These are phyloP conservation scores for Alternaria solani DNA, from an alignment of 2,329 filamentous ascomycete genomes.

Conservation along the genomic window DNA sequence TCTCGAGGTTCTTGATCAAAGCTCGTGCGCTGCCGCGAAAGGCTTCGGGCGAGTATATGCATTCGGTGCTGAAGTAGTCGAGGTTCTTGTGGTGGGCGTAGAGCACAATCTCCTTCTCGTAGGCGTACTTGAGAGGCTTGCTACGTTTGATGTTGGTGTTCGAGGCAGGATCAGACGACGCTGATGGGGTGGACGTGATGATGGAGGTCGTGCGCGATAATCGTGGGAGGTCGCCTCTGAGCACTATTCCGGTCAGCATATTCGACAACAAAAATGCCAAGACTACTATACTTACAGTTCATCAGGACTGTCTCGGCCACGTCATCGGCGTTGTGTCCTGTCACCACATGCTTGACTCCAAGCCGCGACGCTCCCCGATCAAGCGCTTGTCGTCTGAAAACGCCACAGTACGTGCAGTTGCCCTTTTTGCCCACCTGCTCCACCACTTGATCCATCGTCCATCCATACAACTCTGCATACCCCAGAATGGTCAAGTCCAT, in stretches of 20 bases:
- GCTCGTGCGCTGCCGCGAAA: slow-evolving; percentile 91
- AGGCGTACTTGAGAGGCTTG: slow-evolving; percentile 97
- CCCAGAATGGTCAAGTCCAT: slow-evolving; percentile 93
- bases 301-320: slow-evolving; percentile 97
- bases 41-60: slow-evolving; percentile 96
- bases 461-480: slow-evolving; percentile 93
- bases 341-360: slow-evolving; percentile 91
- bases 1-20: slow-evolving; percentile 94
- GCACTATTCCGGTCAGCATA: slow-evolving; percentile 55
- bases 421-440: slow-evolving; percentile 96
- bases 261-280: neutral
- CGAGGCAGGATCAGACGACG: slow-evolving; percentile 63
- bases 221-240: slow-evolving; percentile 87
- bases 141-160: slow-evolving; percentile 89
- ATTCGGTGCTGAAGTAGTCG: slow-evolving; percentile 98
- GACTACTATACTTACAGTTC: slow-evolving; percentile 65
- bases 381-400: slow-evolving; percentile 91
- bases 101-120: slow-evolving; percentile 98
- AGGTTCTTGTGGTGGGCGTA: slow-evolving; percentile 97
- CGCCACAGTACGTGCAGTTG: slow-evolving; percentile 98
- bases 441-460: slow-evolving; percentile 99
- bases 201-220: slow-evolving; percentile 90
- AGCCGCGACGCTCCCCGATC: slow-evolving; percentile 90
- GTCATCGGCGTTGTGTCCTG: slow-evolving; percentile 97
- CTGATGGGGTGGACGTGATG: slow-evolving; percentile 65